phyloP scores from a whole-genome alignment of 768 basidiomycete genomes.

The Gloeostereum incarnatum region DNA sequence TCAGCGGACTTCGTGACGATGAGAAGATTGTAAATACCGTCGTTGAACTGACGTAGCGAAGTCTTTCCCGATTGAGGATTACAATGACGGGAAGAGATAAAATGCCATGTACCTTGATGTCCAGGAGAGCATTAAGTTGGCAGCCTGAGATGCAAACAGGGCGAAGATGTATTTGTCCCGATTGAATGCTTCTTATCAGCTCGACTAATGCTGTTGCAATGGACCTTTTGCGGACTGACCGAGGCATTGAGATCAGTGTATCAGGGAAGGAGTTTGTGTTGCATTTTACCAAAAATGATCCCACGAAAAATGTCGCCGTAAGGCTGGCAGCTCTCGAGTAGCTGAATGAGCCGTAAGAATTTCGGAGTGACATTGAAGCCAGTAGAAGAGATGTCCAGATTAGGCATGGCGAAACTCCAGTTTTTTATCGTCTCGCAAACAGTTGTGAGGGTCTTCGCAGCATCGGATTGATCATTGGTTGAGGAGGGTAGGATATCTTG shows the following conservation, averaged over 20 bases:
- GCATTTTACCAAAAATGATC: conserved; percentile 48
- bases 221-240: conserved; percentile 40
- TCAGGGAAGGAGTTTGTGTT: neutral
- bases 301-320: conserved; percentile 55
- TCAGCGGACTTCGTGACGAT: conserved; percentile 50
- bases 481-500: conserved; percentile 22
- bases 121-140: too few relatives aligned
- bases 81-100: too few relatives aligned
- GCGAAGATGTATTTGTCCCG: conserved; percentile 1
- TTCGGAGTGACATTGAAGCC: conserved; percentile 66
- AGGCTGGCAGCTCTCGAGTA: conserved; percentile 43
- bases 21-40: conserved; percentile 55
- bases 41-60: conserved; percentile 36
- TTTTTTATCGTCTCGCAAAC: conserved; percentile 34
- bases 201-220: conserved; percentile 53
- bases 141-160: too few relatives aligned
- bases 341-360: conserved; percentile 48
- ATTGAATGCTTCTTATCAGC: conserved; percentile 37
- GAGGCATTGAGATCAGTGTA: conserved; percentile 6
- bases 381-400: conserved; percentile 42
- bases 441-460: conserved; percentile 13
- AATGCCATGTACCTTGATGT: too few relatives aligned
- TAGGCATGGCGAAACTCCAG: conserved; percentile 59
- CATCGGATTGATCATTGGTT: conserved; percentile 19
- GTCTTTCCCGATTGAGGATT: conserved; percentile 41